Conservation (phyloP, 495 filamentous ascomycete genomes). For the Astrocystis sublimbata region DNA sequence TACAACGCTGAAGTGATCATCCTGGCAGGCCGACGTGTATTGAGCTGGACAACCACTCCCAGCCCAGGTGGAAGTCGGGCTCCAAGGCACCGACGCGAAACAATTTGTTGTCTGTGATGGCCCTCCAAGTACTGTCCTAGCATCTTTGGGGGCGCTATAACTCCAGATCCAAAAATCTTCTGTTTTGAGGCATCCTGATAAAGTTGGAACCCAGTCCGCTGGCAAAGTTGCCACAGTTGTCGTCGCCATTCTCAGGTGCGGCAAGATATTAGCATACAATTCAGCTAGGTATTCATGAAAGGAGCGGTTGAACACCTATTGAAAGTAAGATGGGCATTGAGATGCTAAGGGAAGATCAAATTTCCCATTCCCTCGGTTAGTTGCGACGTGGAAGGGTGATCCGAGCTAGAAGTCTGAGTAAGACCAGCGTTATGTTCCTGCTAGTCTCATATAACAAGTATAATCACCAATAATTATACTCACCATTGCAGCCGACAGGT, state of each 20-base stretch:
- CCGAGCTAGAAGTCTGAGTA: neutral
- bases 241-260: neutral
- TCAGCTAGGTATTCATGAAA: neutral
- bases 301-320: neutral
- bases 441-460: too few species aligned
- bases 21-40: constrained; percentile 29
- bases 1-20: constrained; percentile 10
- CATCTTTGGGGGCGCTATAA: constrained; percentile 8
- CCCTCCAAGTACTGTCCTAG: constrained; percentile 32
- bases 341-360: neutral
- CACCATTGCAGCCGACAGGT: too few species aligned
- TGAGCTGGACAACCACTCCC: constrained; percentile 26
- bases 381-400: neutral
- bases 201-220: constrained; percentile 22
- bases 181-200: constrained; percentile 21
- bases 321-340: neutral
- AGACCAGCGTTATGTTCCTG: too few species aligned
- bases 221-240: constrained; percentile 17
- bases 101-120: constrained; percentile 31
- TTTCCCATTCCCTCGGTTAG: too few species aligned
- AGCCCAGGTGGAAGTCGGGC: constrained; percentile 20
- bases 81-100: constrained; percentile 30
- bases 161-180: constrained; percentile 36
- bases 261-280: too few species aligned
- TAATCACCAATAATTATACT: too few species aligned